Evolutionary conservation across 176 grass and related monocot species (phyloP), one percentile per base, ranked within the genome.

Genomic region (Oryza coarctata): DNA sequence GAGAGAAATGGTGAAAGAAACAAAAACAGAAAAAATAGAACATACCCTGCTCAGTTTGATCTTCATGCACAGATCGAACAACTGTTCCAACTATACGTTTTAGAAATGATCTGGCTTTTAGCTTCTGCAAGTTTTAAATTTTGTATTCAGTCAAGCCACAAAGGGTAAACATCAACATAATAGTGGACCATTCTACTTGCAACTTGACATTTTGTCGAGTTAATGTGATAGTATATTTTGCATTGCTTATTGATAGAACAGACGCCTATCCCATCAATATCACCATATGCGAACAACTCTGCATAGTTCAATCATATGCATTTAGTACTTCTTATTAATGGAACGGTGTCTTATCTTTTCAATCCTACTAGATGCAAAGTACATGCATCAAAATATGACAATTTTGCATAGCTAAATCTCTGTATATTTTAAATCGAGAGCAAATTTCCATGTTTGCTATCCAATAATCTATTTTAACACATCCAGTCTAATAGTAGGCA

Each of bases 1-100:
- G 79, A 72, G n/a, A 1, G 35, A 73, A 64, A 43, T 41, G 38
- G 2, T 10, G 68, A 31, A 28, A 4, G 10, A 80, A 52, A 17
- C 10, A 75, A 80, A 11, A 11, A 39, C 38, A 39, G 38, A 39
- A 85, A 55, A 73, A 40, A 76, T 75, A 63, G 65, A 88, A 38
- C 29, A 87, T 88, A 99, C 96, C 93, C 83, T 99, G 96, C 74
- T 99, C 96, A 28, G 89, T 94, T 87, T 99, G 96, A 90, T 99
- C 91, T 87, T 99, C 96, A 60, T 95, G 93, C 40, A 99, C 93
- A 30, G 96, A 99, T 35, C 96, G 83, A 72, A 99, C 91, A 68
- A 99, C 96, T 68, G 96, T 95, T 77, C 96, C 96, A 79, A 99
- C 91, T 45, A 95, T 99, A 35, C 91, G 89, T 83, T 92, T 99